phyloP scores from a whole-genome alignment of 495 filamentous ascomycete genomes.

The Chaetomium tenue region DNA sequence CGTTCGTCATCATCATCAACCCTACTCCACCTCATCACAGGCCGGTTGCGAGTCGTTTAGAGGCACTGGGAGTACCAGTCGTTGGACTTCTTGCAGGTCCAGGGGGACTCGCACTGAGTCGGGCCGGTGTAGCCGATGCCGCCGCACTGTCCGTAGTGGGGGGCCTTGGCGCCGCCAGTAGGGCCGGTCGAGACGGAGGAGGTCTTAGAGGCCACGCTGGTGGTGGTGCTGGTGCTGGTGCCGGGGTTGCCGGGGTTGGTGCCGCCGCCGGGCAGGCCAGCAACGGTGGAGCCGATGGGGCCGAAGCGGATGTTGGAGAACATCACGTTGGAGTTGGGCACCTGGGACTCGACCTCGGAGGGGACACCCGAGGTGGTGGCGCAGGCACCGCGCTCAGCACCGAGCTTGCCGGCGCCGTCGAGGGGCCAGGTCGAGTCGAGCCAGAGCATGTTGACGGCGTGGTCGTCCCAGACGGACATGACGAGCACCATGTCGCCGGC shows the following conservation, averaged over 20 bases:
- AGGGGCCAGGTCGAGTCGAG: slow-evolving; percentile 74
- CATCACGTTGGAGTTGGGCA: slow-evolving; percentile 53
- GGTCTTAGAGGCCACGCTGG: slow-evolving; percentile 4
- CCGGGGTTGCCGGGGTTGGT: slow-evolving; percentile 22
- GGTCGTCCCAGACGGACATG: slow-evolving; percentile 77
- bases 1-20: not conserved
- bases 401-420: slow-evolving; percentile 51
- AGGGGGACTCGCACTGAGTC: slow-evolving; percentile 42
- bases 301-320: slow-evolving; percentile 71
- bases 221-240: slow-evolving; percentile 10
- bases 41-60: not conserved
- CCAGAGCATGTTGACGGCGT: slow-evolving; percentile 78
- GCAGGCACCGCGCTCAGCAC: slow-evolving; percentile 70
- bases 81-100: slow-evolving; percentile 33
- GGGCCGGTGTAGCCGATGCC: slow-evolving; percentile 47
- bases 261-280: slow-evolving; percentile 25
- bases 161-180: slow-evolving; percentile 16
- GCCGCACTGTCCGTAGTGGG: slow-evolving; percentile 44
- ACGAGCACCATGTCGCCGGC: slow-evolving; percentile 67
- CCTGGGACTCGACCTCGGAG: slow-evolving; percentile 54
- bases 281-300: slow-evolving; percentile 63
- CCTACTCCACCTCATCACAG: no score
- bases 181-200: slow-evolving; percentile 21
- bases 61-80: slow-evolving; percentile 27
- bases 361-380: slow-evolving; percentile 59